These are phyloP conservation scores for Immersiella caudata DNA, from an alignment of 495 filamentous ascomycete species.

Conservation along the genomic window DNA sequence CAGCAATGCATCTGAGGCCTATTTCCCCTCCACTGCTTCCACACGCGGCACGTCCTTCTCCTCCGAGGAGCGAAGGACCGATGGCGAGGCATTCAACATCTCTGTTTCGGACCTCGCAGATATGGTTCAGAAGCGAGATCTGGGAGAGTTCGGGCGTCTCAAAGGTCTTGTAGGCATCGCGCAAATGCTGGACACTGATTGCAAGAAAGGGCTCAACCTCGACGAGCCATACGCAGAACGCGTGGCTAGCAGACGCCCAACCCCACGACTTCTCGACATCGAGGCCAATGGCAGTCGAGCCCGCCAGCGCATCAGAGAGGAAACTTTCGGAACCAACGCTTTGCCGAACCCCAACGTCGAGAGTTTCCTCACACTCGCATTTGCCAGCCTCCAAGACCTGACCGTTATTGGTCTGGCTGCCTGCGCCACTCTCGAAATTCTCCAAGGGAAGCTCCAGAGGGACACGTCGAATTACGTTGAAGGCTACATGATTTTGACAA, in stretches of 20 bases:
- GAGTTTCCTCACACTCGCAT: conserved; percentile 58
- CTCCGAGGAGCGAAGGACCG: neutral
- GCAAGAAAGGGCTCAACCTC: neutral
- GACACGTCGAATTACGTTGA: neutral
- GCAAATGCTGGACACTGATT: neutral
- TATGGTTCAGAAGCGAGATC: neutral
- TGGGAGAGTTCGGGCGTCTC: neutral
- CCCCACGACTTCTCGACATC: neutral
- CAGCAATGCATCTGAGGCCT: neutral
- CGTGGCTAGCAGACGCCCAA: neutral
- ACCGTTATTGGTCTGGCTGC: neutral
- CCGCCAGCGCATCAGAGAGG: neutral
- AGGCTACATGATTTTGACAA: neutral
- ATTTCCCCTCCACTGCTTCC: neutral
- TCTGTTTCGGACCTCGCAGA: neutral
- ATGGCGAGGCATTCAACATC: neutral
- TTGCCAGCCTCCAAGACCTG: neutral
- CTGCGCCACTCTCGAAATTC: neutral
- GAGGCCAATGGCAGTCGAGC: neutral
- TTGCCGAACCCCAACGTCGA: conserved; percentile 74
- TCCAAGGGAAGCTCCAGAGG: neutral
- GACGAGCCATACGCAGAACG: neutral
- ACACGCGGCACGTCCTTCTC: neutral
- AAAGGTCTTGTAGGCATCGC: neutral
- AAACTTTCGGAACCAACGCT: conserved; percentile 62